Evolutionary conservation across 1,284 basidiomycete genomes (phyloP).

Genomic region (Trichosporon sp.): DNA sequence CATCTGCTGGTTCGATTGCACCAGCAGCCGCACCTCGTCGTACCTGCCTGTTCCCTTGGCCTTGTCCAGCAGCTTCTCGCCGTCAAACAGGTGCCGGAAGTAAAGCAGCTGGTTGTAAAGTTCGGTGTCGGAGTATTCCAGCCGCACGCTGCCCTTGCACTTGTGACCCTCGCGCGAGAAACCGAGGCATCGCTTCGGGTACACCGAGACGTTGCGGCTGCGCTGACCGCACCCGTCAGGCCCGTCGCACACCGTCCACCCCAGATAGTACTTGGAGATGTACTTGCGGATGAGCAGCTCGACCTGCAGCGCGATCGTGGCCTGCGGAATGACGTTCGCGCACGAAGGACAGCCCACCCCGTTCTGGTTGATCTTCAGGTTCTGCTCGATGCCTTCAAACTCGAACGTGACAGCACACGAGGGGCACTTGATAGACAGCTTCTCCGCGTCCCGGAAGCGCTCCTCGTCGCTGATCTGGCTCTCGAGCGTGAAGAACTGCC

Average conservation of each 20-base stretch:
- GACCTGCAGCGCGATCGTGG: slow-evolving; percentile 74
- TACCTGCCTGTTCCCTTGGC: slow-evolving; percentile 54
- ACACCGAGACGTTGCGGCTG: slow-evolving; percentile 85
- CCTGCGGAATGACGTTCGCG: slow-evolving; percentile 54
- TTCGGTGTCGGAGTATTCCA: slow-evolving; percentile 77
- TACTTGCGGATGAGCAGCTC: slow-evolving; percentile 75
- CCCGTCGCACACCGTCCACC: slow-evolving; percentile 84
- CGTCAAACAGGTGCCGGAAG: slow-evolving; percentile 71
- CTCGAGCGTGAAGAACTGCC: slow-evolving; percentile 74
- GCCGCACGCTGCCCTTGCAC: slow-evolving; percentile 65
- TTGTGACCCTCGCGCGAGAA: slow-evolving; percentile 49
- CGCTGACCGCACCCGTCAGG: slow-evolving; percentile 67
- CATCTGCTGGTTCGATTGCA: slow-evolving; percentile 52
- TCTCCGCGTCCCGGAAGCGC: slow-evolving; percentile 70
- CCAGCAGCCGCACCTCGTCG: slow-evolving; percentile 60
- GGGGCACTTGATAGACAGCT: slow-evolving; percentile 69
- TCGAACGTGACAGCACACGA: slow-evolving; percentile 61
- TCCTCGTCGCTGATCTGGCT: slow-evolving; percentile 85
- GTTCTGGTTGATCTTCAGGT: slow-evolving; percentile 21
- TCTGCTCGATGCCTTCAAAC: slow-evolving; percentile 59
- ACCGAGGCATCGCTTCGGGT: slow-evolving; percentile 70
- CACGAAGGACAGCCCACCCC: slow-evolving; percentile 62
- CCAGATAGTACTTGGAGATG: slow-evolving; percentile 80
- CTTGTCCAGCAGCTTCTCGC: slow-evolving; percentile 59
- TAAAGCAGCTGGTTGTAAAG: slow-evolving; percentile 85